Evolutionary conservation across 305 asterid genomes (phyloP).

Genomic region (Rubia balearica): DNA sequence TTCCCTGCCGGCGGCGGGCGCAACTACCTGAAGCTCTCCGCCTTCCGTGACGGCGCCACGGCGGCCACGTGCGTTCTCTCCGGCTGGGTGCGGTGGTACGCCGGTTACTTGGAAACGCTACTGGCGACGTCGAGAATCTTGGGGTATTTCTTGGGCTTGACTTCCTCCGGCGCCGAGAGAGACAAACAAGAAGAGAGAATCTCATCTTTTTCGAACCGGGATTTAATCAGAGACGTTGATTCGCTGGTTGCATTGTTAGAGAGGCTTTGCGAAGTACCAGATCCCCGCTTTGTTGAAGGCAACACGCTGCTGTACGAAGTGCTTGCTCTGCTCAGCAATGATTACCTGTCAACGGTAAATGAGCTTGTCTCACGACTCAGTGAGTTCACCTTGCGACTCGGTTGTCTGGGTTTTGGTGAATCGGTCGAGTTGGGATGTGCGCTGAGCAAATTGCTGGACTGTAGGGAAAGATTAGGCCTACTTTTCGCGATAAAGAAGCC

Average conservation of each 20-base stretch:
- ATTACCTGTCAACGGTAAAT: constrained; percentile 42
- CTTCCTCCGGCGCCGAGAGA: constrained; percentile 23
- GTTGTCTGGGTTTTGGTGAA: constrained; percentile 53
- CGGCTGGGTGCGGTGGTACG: constrained; percentile 74
- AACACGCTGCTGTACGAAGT: constrained; percentile 44
- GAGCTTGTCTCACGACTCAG: constrained; percentile 46
- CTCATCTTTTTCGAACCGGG: constrained; percentile 36
- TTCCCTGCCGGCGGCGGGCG: constrained; percentile 64
- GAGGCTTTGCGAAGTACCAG: constrained; percentile 53
- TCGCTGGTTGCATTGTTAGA: constrained; percentile 37
- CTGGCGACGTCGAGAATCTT: constrained; percentile 48
- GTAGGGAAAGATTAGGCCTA: constrained; percentile 37
- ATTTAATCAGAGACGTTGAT: constrained; percentile 53
- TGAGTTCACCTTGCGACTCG: constrained; percentile 51
- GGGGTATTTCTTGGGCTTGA: constrained; percentile 56
- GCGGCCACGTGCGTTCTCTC: constrained; percentile 55
- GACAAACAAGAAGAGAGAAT: constrained; percentile 39
- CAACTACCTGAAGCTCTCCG: constrained; percentile 64
- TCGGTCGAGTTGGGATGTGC: constrained; percentile 55
- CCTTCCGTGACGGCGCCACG: constrained; percentile 60
- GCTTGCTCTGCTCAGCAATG: constrained; percentile 29
- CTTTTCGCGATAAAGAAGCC: constrained; percentile 38
- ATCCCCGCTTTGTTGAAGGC: constrained; percentile 29
- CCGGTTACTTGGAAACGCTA: constrained; percentile 54
- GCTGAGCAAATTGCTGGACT: constrained; percentile 50